Evolutionary conservation across 2,329 filamentous ascomycete species (phyloP), one percentile per base, ranked within the genome.

Genomic region (Aspergillus hortae): DNA sequence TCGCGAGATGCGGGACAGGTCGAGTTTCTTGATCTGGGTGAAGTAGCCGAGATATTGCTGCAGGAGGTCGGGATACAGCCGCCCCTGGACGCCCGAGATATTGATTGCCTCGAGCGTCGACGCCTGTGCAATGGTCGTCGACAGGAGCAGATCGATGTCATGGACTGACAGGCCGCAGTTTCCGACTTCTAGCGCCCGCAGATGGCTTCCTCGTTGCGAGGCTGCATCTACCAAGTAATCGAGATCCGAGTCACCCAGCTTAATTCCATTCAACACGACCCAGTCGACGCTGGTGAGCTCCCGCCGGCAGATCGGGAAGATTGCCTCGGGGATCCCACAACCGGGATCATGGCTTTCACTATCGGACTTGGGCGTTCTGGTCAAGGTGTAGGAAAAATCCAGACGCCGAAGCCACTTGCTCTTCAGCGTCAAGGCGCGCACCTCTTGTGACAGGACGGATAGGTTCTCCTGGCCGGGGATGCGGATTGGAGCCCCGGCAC

Each of bases 221-320:
- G 85, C 82, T n/a, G 85, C 84, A 57, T 85, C 84, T 42, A 88
- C 83, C 43, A 87, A 62, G 60, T 75, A 78, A 56, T 89, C 86
- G 48, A 89, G 72, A 67, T 89, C 87, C 0, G 83, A 83, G 49
- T 89, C 86, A 38, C 84, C 85, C n/a, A 89, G 77, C 54, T 82
- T 79, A 55, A 89, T 86, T 11, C 84, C 84, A 54, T 84, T 88
- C 53, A 89, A 69, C 19, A 82, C 77, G 48, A 89, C 80, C 86
- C 86, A 89, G 64, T 87, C 84, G 15, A 89, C 82, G 60, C 84
- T 86, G 0, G 86, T 89, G 21, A 84, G 76, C 59, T 86, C 81
- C 55, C 82, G 80, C 56, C 83, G 83, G 68, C 84, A 88, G 5
- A 89, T 72, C 1, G 86, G 84, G 59, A 87, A 84, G 4, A 89